Evolutionary conservation across 305 asterid genomes (phyloP), one percentile per base, ranked within the genome.

Genomic region (Fraxinus latifolia): DNA sequence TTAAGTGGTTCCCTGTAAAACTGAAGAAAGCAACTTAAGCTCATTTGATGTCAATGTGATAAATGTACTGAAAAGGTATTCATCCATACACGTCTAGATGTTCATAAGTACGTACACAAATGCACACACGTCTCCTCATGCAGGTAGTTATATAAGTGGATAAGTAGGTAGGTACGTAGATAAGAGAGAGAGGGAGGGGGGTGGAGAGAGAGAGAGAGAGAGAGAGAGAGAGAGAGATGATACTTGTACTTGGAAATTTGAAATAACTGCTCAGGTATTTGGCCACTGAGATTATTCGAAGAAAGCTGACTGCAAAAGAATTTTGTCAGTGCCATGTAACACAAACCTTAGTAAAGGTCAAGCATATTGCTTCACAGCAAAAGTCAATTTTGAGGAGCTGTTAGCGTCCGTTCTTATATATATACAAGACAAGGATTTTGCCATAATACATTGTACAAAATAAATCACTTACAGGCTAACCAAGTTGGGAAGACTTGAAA

Each of bases 1-100:
- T 90, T 86, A 95, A 85, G 47, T 62, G 89, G 89, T 95, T 95
- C 83, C 97, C 98, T 68, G 98, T 86, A 89, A 95, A 95, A 90
- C 98, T 94, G 91, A 86, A 87, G 85, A 77, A 77, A 67, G 78
- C 47, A 88, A 79, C 81, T 23, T 39, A 83, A 85, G 85, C 82
- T 76, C 79, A 83, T 83, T 85, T 42, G 15, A 87, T 50, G 67
- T 74, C 84, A 70, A 77, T 80, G 23, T 15, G 39, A 71, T 55
- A 14, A 79, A 74, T 73, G 79, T 80, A 44, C 44, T 6, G 7
- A 76, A 58, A 36, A 78, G 33, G 65, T 62, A 55, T 76, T 25
- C 80, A 79, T 32, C 33, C 8, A 32, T 4, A 73, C 47, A 21
- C n/a, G 11, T 58, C 29, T 6, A 19, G 75, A 77, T 68, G 67